A percentile compares a stretch with the other conserved stretches of the same genome.
Conservation (phyloP, 192 early-diverging fungal genomes). For the Rhizophagus clarus region DNA sequence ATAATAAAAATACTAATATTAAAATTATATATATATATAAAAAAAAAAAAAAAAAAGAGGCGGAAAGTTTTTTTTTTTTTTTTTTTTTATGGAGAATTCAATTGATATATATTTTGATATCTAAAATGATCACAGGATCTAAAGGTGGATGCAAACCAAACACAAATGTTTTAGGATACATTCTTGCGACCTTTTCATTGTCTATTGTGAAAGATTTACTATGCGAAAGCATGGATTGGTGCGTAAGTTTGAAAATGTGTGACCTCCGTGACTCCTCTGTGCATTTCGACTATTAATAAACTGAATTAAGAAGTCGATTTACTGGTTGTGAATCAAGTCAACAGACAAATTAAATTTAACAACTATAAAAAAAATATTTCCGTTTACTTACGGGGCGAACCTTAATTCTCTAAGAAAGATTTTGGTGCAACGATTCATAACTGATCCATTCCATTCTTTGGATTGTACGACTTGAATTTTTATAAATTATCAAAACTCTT, state of each 20-base stretch:
- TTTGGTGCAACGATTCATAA: background rate
- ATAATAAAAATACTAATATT: no score
- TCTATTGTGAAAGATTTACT: background rate
- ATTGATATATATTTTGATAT: background rate
- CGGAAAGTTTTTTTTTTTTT: background rate
- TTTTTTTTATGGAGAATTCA: background rate
- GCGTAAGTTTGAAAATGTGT: background rate
- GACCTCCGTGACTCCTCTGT: background rate
- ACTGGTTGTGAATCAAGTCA: background rate
- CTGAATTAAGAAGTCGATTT: background rate
- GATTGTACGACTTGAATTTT: background rate
- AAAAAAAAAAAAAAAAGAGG: background rate
- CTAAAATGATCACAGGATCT: background rate
- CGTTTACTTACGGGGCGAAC: background rate
- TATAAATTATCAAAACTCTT: background rate
- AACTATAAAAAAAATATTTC: background rate
- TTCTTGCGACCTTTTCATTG: background rate
- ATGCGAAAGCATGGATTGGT: background rate
- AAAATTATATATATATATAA: no score
- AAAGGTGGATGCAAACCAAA: background rate
- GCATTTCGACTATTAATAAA: background rate
- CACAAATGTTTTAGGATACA: background rate
- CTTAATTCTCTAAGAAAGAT: background rate
- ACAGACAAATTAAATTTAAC: background rate
- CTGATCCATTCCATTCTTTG: background rate